Base-by-base conservation (phyloP, 495 filamentous ascomycete species). In the Tetracladium setigerum region DNA sequence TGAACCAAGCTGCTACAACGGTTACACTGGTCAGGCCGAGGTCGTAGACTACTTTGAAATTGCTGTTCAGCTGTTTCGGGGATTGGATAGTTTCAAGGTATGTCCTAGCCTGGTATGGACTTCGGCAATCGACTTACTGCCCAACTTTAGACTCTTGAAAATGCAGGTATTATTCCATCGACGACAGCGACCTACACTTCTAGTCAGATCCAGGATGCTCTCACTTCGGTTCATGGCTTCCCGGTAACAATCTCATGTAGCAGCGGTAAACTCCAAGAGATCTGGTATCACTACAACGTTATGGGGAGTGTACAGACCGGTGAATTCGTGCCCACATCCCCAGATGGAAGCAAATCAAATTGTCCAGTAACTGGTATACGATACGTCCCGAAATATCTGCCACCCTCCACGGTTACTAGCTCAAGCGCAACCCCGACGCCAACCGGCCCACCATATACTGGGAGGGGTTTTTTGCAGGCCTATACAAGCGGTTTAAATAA, bases 201-300 rank as follows among this genome's bases (percentile, higher is more conserved):
- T 2, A 58, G 59, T 1, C 68, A 73, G 19, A 83, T 88, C 54
- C 69, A 78, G 44, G 60, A 70, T 15, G 79, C 81, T 1, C 61
- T 88, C 4, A 62, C 66, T 5, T 47, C 62, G 11, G 70, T 69
- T 4, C 73, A 76, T 47, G 81, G 82, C 12, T 67, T 70, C 18
- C 52, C 62, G 1, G 79, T 81, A 14, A 78, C 73, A 1, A 70
- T 88, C 6, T 70, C 74, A 41, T 89, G 85, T 57, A 55, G 59
- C 9, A 67, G 65, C 19, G 56, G 64, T 16, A 58, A 61, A 27
- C 58, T 89, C 10, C 76, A 84, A 44, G 80, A 87, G 60, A 71
- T 87, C 30, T 87, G 79, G 78, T 89, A 89, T 57, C 76, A 79
- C 52, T 89, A 77, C 64, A 74, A 86, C 48, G 74, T 88, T 14